Conservation (phyloP, 257 asterid species). For the Solanum gracilifrons region DNA sequence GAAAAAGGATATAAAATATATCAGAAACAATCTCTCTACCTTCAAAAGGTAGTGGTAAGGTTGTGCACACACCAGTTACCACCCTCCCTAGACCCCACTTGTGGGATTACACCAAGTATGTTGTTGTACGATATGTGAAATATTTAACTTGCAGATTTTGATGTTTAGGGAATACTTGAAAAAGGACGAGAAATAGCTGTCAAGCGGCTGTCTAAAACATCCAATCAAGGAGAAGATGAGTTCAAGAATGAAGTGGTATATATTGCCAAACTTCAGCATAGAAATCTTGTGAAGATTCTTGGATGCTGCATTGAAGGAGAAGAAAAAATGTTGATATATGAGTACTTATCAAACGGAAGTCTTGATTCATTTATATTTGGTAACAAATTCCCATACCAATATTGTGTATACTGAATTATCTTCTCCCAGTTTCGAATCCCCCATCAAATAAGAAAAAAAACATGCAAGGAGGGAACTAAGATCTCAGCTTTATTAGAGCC, state of each 20-base stretch:
- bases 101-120: background rate
- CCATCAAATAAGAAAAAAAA: background rate
- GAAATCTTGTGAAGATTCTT: slow-evolving; percentile 46
- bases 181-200: slow-evolving; percentile 43
- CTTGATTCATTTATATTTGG: slow-evolving; percentile 41
- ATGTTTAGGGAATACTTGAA: slow-evolving; percentile 27
- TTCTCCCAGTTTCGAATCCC: background rate
- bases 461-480: background rate
- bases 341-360: slow-evolving; percentile 44
- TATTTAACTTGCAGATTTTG: background rate
- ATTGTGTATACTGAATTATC: background rate
- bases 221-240: slow-evolving; percentile 43
- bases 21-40: background rate
- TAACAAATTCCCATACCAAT: background rate
- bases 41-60: slow-evolving; percentile 6
- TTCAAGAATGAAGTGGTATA: slow-evolving; percentile 39
- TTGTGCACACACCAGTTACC: background rate
- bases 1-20: no score
- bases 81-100: background rate
- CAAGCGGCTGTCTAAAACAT: slow-evolving; percentile 35
- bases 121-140: background rate
- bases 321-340: slow-evolving; percentile 41
- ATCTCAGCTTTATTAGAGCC: background rate
- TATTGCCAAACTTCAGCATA: slow-evolving; percentile 44
- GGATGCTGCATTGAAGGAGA: slow-evolving; percentile 43